These are phyloP conservation scores for Colletotrichum gloeosporioides DNA, from an alignment of 2,329 filamentous ascomycete species.

Conservation along the genomic window DNA sequence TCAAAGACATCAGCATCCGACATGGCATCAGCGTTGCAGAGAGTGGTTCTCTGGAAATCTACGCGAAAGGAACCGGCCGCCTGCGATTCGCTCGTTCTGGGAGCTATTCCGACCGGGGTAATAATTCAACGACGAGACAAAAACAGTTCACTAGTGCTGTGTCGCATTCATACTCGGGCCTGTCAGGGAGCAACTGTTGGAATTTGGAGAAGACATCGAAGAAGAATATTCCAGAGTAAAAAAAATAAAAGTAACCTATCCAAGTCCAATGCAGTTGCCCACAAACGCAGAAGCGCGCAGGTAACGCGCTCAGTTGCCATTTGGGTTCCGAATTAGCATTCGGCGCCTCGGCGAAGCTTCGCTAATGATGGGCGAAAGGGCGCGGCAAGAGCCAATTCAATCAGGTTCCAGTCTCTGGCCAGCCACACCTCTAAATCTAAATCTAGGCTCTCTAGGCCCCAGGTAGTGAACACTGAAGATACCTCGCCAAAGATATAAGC, in stretches of 20 bases:
- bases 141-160: not conserved
- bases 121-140: not conserved
- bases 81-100: not conserved
- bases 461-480: not conserved
- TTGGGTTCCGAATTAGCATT: not conserved
- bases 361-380: not conserved
- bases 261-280: not conserved
- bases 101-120: not conserved
- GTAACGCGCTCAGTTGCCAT: not conserved
- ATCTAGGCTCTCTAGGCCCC: not conserved
- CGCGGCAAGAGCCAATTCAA: not conserved
- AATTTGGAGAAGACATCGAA: not conserved
- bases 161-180: not conserved
- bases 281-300: not conserved
- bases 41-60: not conserved
- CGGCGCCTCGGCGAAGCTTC: not conserved
- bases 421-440: not conserved
- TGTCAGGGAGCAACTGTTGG: not conserved
- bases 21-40: not conserved
- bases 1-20: constrained; percentile 5
- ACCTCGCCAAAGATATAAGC: not conserved
- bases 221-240: not conserved
- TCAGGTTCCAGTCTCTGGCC: not conserved
- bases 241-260: not conserved
- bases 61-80: not conserved